Evolutionary conservation across 2,329 filamentous ascomycete genomes (phyloP).

Genomic region (Aureobasidium vineae): DNA sequence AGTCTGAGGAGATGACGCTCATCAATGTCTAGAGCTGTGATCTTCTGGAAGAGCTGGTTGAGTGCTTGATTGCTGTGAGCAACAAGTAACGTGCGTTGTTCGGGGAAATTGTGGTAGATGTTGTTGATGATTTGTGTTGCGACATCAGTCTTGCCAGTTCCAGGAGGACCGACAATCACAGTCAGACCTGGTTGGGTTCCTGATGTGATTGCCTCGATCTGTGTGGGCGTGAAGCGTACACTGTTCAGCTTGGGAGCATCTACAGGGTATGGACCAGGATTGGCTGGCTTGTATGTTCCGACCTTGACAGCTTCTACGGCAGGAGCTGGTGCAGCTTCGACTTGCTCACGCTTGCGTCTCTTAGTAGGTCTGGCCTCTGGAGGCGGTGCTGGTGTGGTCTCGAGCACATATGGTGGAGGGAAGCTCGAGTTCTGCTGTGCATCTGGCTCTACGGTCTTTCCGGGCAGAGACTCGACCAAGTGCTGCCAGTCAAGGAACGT

Average conservation of each 20-base stretch:
- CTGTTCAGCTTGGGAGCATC: conserved; percentile 79
- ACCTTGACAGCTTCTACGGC: conserved; percentile 68
- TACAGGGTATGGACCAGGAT: conserved; percentile 83
- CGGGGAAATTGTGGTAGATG: conserved; percentile 96
- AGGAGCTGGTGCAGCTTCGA: conserved; percentile 62
- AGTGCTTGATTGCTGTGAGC: conserved; percentile 98
- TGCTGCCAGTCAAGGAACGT: conserved; percentile 97
- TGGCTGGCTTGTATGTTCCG: conserved; percentile 84
- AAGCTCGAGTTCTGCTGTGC: conserved; percentile 71
- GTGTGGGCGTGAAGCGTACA: conserved; percentile 85
- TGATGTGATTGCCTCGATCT: conserved; percentile 89
- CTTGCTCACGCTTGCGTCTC: conserved; percentile 78
- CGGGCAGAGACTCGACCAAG: conserved; percentile 83
- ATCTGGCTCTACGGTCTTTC: conserved; percentile 77
- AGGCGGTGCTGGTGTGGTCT: conserved; percentile 52
- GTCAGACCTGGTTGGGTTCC: conserved; percentile 93
- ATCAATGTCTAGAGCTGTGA: conserved; percentile 93
- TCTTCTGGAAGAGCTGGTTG: conserved; percentile 97
- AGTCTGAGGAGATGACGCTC: conserved; percentile 88
- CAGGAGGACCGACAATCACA: conserved; percentile 89
- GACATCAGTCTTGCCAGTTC: conserved; percentile 98
- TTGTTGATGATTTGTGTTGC: conserved; percentile 98
- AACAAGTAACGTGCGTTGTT: conserved; percentile 85
- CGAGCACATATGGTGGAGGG: conserved; percentile 81
- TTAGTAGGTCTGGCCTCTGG: conserved; percentile 64